Percentiles rank a stretch among this genome's conserved stretches.
phyloP scores from a whole-genome alignment of 2,329 filamentous ascomycete species.

The Aspergillus awamori region DNA sequence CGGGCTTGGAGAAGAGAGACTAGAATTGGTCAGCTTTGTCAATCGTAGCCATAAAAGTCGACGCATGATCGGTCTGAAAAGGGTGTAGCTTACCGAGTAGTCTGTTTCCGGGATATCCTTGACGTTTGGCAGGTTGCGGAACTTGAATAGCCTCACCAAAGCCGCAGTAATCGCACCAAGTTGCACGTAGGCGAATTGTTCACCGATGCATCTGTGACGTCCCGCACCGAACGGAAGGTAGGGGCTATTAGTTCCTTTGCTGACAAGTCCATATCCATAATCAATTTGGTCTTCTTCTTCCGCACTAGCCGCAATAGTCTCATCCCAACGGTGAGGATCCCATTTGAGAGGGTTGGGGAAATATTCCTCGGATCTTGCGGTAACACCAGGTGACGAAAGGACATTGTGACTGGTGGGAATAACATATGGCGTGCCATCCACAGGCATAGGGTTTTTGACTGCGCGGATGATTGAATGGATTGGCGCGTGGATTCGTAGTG shows the following conservation, averaged over 20 bases:
- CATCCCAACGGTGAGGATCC: constrained; percentile 91
- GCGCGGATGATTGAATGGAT: constrained; percentile 95
- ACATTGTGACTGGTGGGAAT: constrained; percentile 80
- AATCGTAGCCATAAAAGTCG: neutral
- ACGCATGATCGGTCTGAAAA: neutral
- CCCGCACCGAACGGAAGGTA: constrained; percentile 95
- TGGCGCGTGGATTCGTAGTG: constrained; percentile 83
- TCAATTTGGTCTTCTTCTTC: constrained; percentile 76
- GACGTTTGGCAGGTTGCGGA: constrained; percentile 59
- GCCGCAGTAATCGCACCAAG: constrained; percentile 81
- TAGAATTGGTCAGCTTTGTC: constrained; percentile 24
- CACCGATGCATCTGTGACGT: constrained; percentile 90
- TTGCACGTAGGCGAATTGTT: constrained; percentile 94
- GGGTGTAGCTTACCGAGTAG: constrained; percentile 52
- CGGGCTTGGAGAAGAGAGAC: constrained; percentile 71
- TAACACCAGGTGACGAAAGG: constrained; percentile 82
- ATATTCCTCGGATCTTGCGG: constrained; percentile 69
- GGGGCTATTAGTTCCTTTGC: constrained; percentile 84
- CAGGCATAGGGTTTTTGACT: constrained; percentile 83
- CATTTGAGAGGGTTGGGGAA: constrained; percentile 82
- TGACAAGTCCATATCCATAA: constrained; percentile 91
- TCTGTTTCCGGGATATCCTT: constrained; percentile 53
- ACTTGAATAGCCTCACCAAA: constrained; percentile 76
- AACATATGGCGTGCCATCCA: constrained; percentile 79
- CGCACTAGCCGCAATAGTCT: constrained; percentile 52